phyloP scores from a whole-genome alignment of 1,139 yeast species.

The Candida buenavistaensis region DNA sequence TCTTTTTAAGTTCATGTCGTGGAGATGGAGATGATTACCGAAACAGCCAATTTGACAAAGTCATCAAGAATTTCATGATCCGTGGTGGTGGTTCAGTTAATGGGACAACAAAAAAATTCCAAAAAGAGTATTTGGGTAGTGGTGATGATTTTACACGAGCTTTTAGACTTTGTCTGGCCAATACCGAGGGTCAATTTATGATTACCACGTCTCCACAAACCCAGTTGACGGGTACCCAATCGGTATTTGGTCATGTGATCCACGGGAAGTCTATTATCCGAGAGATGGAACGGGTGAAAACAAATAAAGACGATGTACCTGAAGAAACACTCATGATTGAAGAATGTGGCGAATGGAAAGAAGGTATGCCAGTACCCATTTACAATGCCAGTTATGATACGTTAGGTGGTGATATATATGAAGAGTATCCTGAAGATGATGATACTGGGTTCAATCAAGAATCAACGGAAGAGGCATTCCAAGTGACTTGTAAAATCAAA shows the following conservation, averaged over 20 bases:
- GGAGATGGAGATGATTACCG: too few relatives aligned
- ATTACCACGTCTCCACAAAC: slow-evolving; percentile 71
- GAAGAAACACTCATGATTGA: slow-evolving; percentile 48
- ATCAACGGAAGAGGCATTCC: slow-evolving; percentile 52
- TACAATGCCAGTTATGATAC: slow-evolving; percentile 60
- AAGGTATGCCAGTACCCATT: slow-evolving; percentile 52
- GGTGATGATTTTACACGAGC: slow-evolving; percentile 45
- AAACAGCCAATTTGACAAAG: slow-evolving; percentile 60
- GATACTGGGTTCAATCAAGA: slow-evolving; percentile 59
- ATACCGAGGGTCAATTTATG: slow-evolving; percentile 71
- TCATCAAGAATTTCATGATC: slow-evolving; percentile 74
- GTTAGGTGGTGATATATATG: slow-evolving; percentile 68
- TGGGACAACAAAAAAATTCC: too few relatives aligned
- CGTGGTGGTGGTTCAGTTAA: slow-evolving; percentile 73
- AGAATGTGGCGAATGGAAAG: slow-evolving; percentile 68
- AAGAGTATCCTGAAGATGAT: slow-evolving; percentile 77
- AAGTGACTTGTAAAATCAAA: slow-evolving; percentile 56
- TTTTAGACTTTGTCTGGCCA: slow-evolving; percentile 71
- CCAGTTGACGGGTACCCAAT: slow-evolving; percentile 73
- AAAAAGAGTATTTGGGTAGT: too few relatives aligned
- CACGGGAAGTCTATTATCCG: slow-evolving; percentile 74
- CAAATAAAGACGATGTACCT: slow-evolving; percentile 46
- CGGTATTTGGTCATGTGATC: slow-evolving; percentile 67
- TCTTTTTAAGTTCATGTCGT: slow-evolving; percentile 50
- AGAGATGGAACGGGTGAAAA: slow-evolving; percentile 54